Percentiles rank a stretch among this genome's conserved stretches.
phyloP scores from a whole-genome alignment of 306 rosid species.

The Cucurbita pepo region DNA sequence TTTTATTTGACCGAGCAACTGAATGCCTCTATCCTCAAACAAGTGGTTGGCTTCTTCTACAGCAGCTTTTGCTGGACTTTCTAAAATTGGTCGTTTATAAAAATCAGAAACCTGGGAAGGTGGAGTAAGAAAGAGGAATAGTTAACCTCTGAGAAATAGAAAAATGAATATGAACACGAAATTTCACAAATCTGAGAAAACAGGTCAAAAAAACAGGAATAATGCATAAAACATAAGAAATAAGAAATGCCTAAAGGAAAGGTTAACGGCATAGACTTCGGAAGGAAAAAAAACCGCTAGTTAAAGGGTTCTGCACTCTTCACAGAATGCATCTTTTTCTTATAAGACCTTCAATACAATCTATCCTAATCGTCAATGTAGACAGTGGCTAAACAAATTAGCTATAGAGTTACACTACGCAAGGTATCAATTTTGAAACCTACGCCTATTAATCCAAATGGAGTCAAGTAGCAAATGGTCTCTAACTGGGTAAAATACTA shows the following conservation, averaged over 20 bases:
- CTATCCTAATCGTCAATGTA: neutral
- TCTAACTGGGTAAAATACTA: neutral
- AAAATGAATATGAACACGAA: constrained; percentile 1
- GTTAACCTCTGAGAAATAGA: neutral
- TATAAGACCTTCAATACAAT: neutral
- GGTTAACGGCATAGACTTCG: neutral
- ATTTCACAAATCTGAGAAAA: constrained; percentile 50
- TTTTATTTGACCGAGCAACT: constrained; percentile 82
- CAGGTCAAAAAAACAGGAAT: neutral
- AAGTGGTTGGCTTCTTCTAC: constrained; percentile 66
- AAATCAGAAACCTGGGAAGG: constrained; percentile 62
- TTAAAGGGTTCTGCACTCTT: neutral
- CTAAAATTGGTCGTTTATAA: constrained; percentile 70
- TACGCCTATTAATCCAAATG: neutral
- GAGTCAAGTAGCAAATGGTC: neutral
- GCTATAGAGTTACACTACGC: neutral
- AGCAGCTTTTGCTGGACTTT: constrained; percentile 86
- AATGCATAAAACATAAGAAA: neutral
- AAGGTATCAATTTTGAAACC: neutral
- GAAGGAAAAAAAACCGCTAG: neutral
- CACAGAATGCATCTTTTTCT: neutral
- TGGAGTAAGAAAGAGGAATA: neutral
- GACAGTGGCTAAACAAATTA: neutral
- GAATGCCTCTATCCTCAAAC: constrained; percentile 78
- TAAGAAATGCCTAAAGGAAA: neutral